Conservation (phyloP, 352 stramenopile species). For the Pythium brassicae region DNA sequence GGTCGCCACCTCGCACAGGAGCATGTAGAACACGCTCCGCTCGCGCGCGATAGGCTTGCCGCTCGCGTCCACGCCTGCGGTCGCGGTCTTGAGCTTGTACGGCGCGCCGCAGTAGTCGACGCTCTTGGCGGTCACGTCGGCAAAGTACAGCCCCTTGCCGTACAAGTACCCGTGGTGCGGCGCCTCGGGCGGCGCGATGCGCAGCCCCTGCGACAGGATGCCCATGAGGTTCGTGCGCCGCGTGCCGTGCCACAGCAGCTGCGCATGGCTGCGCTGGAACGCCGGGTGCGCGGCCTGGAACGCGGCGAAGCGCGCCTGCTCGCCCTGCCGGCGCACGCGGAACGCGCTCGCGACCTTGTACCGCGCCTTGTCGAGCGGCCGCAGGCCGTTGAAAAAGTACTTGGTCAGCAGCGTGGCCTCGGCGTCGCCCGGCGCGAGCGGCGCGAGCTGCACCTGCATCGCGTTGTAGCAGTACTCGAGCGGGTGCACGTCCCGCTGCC, state of each 20-base stretch:
- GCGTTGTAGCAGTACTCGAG: constrained; percentile 81
- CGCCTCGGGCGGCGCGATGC: constrained; percentile 82
- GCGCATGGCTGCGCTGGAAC: constrained; percentile 33
- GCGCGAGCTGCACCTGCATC: constrained; percentile 54
- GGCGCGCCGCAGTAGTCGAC: constrained; percentile 61
- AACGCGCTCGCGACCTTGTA: constrained; percentile 72
- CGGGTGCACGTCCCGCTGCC: constrained; percentile 34
- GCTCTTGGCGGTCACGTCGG: constrained; percentile 74
- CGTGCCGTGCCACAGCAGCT: constrained; percentile 85
- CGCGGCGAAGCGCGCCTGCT: constrained; percentile 44
- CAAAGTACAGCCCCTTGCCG: constrained; percentile 86
- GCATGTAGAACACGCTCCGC: constrained; percentile 60
- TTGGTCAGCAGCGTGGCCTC: constrained; percentile 47
- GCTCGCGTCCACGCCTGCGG: constrained; percentile 14
- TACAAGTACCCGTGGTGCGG: constrained; percentile 80
- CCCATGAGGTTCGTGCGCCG: constrained; percentile 82
- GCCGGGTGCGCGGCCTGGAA: constrained; percentile 32
- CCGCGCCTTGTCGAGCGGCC: constrained; percentile 9
- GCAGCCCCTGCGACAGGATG: constrained; percentile 78
- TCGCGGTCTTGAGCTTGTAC: constrained; percentile 38
- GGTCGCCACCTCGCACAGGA: constrained; percentile 68
- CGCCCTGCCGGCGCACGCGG: constrained; percentile 51
- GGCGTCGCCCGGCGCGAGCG: constrained; percentile 18
- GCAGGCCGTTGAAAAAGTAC: constrained; percentile 64
- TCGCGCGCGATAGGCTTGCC: constrained; percentile 36